phyloP scores from a whole-genome alignment of 306 rosid species.

The Prunus padus region DNA sequence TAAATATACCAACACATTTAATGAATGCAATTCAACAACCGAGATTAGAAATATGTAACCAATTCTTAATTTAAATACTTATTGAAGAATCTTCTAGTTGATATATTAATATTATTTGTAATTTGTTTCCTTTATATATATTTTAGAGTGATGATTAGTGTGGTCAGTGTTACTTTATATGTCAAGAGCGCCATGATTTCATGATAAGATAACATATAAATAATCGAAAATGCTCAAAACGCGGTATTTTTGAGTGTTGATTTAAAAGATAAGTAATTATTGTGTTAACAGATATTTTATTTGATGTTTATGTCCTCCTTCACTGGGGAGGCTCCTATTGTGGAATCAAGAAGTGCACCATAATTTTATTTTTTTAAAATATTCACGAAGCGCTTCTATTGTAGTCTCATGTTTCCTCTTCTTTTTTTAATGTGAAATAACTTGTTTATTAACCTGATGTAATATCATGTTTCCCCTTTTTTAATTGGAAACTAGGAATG shows the following conservation, averaged over 20 bases:
- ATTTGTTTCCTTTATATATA: not conserved
- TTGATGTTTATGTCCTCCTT: constrained; percentile 2
- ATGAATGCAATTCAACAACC: fast-evolving
- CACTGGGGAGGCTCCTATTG: constrained; percentile 9
- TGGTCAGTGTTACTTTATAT: not conserved
- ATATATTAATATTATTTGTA: not conserved
- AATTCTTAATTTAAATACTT: too few species aligned
- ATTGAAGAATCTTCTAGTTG: fast-evolving
- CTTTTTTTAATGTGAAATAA: too few species aligned
- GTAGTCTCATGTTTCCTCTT: too few species aligned
- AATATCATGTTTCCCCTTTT: too few species aligned
- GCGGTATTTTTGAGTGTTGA: not conserved
- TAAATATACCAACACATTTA: fast-evolving
- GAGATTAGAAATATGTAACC: too few species aligned
- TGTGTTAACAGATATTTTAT: not conserved
- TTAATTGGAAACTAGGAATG: too few species aligned
- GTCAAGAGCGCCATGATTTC: not conserved
- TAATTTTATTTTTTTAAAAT: too few species aligned
- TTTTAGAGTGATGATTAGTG: not conserved
- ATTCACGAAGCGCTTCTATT: too few species aligned
- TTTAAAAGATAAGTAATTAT: constrained; percentile 3
- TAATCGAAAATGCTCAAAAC: constrained; percentile 9
- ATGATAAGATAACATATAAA: not conserved
- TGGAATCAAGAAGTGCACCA: too few species aligned
- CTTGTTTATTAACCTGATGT: too few species aligned